Conservation (phyloP, 441 rosid species). For the Populus hybrid region DNA sequence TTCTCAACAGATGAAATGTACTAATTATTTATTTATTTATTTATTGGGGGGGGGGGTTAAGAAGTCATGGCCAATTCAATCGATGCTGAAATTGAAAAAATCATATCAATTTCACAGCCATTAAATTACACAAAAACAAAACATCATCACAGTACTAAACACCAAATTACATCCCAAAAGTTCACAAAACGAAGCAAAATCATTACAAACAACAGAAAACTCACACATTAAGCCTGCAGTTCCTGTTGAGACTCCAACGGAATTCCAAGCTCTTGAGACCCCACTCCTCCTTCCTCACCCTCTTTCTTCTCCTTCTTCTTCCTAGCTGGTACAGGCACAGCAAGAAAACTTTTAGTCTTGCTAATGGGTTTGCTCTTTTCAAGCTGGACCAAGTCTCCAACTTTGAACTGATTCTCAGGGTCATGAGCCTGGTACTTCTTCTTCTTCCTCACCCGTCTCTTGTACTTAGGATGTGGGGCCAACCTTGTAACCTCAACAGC, state of each 20-base stretch:
- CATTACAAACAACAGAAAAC: conserved; percentile 6
- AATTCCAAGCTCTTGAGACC: conserved; percentile 49
- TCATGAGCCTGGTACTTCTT: conserved; percentile 93
- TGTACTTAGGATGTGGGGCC: conserved; percentile 83
- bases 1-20: background rate
- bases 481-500: conserved; percentile 73
- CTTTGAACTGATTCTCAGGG: conserved; percentile 70
- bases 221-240: conserved; percentile 24
- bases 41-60: background rate
- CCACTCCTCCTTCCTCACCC: conserved; percentile 15
- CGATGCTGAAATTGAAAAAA: background rate
- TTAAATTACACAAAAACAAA: conserved; percentile 10
- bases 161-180: conserved; percentile 6
- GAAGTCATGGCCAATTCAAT: background rate
- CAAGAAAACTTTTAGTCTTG: conserved; percentile 71
- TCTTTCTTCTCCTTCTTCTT: conserved; percentile 23
- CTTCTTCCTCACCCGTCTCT: conserved; percentile 80
- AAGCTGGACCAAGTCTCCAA: conserved; percentile 75
- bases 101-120: conserved; percentile 7
- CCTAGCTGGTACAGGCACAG: conserved; percentile 43
- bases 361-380: conserved; percentile 71
- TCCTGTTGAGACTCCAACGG: conserved; percentile 60
- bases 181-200: conserved; percentile 1
- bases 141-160: conserved; percentile 7
- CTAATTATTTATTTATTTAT: background rate